Evolutionary conservation across 2,329 filamentous ascomycete species (phyloP), one percentile per base, ranked within the genome.

Genomic region (Ophiocordyceps sinensis): DNA sequence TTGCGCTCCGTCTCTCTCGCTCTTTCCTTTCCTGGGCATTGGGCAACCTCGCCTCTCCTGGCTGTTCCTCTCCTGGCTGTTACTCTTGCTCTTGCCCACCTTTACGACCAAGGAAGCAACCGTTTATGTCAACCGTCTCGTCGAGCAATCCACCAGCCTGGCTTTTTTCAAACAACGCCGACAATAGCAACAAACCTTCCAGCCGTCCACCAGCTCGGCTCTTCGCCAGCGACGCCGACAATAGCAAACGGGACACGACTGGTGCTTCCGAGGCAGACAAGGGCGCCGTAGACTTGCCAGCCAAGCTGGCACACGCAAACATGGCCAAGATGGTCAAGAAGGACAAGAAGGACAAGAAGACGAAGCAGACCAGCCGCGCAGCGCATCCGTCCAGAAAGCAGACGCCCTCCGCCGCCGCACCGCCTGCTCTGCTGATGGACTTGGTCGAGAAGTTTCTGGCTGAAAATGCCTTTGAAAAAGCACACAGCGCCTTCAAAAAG

Each of bases 361-460:
- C 52, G 47, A 63, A 60, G 45, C 57, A 60, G 52, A 47, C 41
- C 49, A 44, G 49, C 48, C 29, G 13, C 17, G 13, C 45, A 23
- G 47, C 50, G 17, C 42, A 52, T 35, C 29, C 43, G 38, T 42
- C 49, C 28, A 50, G 47, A 43, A 48, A 45, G 38, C 42, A 47
- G 36, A 44, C 46, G 32, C 38, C 49, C 26, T 44, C 47, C 32
- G 28, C 55, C 10, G 42, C 64, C 37, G 68, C 75, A 23, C 71
- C 79, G 6, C 71, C 80, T 5, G 59, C 70, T 26, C 70, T 82
- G 57, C 64, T 87, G 30, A 65, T 87, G 54, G 73, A 77, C 45
- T 65, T 85, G 14, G 70, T 87, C 51, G 75, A 76, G 46, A 60
- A 63, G 19, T 87, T 86, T 58, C 67, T 87, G 39, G 68, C 70